A percentile compares a stretch with the other conserved stretches of the same genome.
These are phyloP conservation scores for Sugiyamaella sp. DNA, from an alignment of 1,139 yeast genomes.

Conservation along the genomic window DNA sequence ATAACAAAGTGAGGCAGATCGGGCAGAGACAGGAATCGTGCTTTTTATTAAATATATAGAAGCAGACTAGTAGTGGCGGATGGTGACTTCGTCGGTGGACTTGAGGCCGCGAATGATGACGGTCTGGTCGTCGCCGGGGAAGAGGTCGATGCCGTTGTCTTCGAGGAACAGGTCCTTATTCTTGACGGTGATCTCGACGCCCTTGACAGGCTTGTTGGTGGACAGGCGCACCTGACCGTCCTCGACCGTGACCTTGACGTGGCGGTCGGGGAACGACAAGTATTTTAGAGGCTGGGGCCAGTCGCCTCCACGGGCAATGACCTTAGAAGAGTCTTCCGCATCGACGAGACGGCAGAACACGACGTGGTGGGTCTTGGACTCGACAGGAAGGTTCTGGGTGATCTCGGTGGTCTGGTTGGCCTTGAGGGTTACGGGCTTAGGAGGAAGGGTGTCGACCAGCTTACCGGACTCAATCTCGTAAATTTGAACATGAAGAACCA, in stretches of 20 bases:
- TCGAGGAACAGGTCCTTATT: conserved; percentile 34
- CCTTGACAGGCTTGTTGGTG: conserved; percentile 49
- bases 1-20: not conserved
- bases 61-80: conserved; percentile 20
- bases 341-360: conserved; percentile 24
- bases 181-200: conserved; percentile 40
- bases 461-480: conserved; percentile 44
- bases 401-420: conserved; percentile 47
- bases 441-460: conserved; percentile 28
- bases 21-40: not conserved
- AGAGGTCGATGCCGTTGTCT: conserved; percentile 52
- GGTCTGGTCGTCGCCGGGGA: conserved; percentile 44
- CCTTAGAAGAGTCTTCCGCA: conserved; percentile 25
- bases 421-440: conserved; percentile 33
- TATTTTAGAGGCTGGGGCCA: conserved; percentile 61
- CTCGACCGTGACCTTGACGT: conserved; percentile 26
- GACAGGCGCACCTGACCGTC: conserved; percentile 29
- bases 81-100: conserved; percentile 23
- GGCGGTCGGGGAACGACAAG: conserved; percentile 40
- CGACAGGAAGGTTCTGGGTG: conserved; percentile 27
- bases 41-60: not conserved
- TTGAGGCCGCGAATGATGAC: conserved; percentile 21
- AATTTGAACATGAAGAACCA: conserved; percentile 40
- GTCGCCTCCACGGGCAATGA: conserved; percentile 47
- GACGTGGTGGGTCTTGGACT: conserved; percentile 26